These are phyloP conservation scores for Didymella glomerata DNA, from an alignment of 2,329 filamentous ascomycete species.

Conservation along the genomic window DNA sequence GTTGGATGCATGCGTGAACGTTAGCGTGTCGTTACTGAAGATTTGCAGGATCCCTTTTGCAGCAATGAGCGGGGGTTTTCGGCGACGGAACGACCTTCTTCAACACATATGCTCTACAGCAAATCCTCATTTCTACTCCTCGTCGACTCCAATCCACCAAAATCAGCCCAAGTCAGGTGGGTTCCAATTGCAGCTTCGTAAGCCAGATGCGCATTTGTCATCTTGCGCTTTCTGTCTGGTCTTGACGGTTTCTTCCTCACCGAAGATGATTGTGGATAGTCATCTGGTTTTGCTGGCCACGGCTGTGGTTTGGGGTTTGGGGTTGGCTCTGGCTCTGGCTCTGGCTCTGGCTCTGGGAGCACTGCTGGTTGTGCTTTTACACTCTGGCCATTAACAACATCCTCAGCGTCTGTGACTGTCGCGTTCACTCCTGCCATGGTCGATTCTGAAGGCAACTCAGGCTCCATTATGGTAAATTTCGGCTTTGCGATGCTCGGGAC, in stretches of 20 bases:
- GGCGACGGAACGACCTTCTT: background rate
- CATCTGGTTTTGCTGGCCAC: too few relatives aligned
- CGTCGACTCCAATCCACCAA: slow-evolving; percentile 55
- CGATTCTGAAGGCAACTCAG: background rate
- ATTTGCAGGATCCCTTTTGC: background rate
- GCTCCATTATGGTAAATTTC: background rate
- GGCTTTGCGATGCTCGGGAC: slow-evolving; percentile 3
- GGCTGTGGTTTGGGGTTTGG: background rate
- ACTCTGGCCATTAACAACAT: background rate
- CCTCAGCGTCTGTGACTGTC: background rate
- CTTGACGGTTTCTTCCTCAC: background rate
- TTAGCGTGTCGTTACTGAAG: background rate
- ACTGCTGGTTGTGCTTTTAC: background rate
- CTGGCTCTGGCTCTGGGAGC: background rate
- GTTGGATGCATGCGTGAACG: background rate
- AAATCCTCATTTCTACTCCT: slow-evolving; percentile 10
- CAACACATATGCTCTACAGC: background rate
- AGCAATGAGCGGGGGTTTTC: background rate
- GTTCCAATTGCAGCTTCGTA: slow-evolving; percentile 43
- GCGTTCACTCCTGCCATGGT: background rate
- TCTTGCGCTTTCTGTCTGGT: slow-evolving; percentile 12
- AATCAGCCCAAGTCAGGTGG: slow-evolving; percentile 54
- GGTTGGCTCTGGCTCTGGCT: background rate
- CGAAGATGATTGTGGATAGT: background rate
- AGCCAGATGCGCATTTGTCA: slow-evolving; percentile 33